Base-by-base conservation (phyloP, 2,329 filamentous ascomycete genomes). In the Fusarium graminum region DNA sequence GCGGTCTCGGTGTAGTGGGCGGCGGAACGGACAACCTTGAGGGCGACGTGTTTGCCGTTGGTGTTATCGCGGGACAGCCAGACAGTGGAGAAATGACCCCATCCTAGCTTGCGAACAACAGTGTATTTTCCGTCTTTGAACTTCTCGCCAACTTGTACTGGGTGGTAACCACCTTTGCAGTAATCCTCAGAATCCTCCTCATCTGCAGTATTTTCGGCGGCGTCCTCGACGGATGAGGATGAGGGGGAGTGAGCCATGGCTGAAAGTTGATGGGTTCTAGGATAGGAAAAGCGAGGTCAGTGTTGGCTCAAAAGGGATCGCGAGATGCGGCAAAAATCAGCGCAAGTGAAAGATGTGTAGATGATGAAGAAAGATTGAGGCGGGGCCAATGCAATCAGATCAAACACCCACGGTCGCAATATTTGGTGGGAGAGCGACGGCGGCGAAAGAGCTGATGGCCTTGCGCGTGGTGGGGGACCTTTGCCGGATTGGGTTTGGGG, bases 151-250 rank as follows among this genome's bases (percentile, higher is more conserved):
- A 98, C 91, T 73, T 89, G 86, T 47, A 99, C 95, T 4, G 95
- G 95, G 77, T 99, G 95, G 80, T 98, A 99, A 63, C 95, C 95
- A 74, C 95, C 95, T 81, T 98, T 98, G 87, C 94, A 97, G 83
- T 99, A 99, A 80, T 99, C 95, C 80, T 98, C 94, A 45, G 93
- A 97, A 80, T 99, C 95, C 81, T 99, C 95, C 81, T 99, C 95
- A 77, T 98, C 95, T 75, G 94, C 94, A 38, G 94, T 97, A 77
- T 95, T 94, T 74, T 97, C 94, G 79, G 91, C 88, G 72, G 88
- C 86, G 77, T 97, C 94, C 80, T 94, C 93, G 72, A 88, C 89
- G 44, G 92, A 92, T 62, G 90, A 92, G 55, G 92, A 91, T 51
- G 90, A 90, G 60, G 92, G 91, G 65, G 93, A 94, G 72, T 90